These are phyloP conservation scores for Trichoderma asperelloides DNA, from an alignment of 495 filamentous ascomycete species.

Conservation along the genomic window DNA sequence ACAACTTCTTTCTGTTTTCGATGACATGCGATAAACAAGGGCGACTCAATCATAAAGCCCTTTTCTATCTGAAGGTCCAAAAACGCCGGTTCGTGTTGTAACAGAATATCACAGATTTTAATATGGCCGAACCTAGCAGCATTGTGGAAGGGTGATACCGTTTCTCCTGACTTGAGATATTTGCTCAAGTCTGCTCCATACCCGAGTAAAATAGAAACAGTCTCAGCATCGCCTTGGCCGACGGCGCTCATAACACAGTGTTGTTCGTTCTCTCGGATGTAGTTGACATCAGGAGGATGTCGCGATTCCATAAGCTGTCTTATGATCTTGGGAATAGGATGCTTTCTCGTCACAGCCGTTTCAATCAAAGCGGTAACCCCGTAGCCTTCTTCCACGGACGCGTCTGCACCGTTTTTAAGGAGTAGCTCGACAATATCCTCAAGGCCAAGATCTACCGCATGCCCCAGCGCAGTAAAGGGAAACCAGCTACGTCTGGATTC, in stretches of 20 bases:
- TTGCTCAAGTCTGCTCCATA: not conserved
- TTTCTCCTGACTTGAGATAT: not conserved
- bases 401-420: not conserved
- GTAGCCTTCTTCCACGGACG: not conserved
- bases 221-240: not conserved
- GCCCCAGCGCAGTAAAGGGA: not conserved
- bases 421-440: not conserved
- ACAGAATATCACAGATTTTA: not conserved
- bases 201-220: not conserved
- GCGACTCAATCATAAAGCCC: slow-evolving; percentile 1
- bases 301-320: not conserved
- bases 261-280: not conserved
- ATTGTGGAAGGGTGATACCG: not conserved
- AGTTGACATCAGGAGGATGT: not conserved
- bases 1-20: not conserved
- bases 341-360: not conserved
- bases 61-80: not conserved
- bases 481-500: not conserved
- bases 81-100: not conserved
- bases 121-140: not conserved
- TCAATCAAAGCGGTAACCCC: not conserved
- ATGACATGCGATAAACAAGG: not conserved
- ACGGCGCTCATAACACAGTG: not conserved
- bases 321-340: not conserved
- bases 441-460: not conserved